Evolutionary conservation across 441 rosid genomes (phyloP).

Genomic region (Breynia disticha): DNA sequence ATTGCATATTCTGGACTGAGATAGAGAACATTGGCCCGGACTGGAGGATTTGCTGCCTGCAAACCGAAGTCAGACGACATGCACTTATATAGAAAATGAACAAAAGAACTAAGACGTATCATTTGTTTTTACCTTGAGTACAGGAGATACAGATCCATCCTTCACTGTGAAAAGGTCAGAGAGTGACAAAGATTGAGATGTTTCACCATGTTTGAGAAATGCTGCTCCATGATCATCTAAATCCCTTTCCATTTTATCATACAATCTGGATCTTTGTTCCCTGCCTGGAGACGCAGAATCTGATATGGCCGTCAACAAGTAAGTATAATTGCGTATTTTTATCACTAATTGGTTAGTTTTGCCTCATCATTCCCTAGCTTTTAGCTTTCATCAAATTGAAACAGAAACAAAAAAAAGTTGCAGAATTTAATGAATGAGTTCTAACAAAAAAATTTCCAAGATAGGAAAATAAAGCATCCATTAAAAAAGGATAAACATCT

Average conservation of each 20-base stretch:
- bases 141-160: constrained; percentile 57
- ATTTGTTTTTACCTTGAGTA: constrained; percentile 44
- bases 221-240: constrained; percentile 59
- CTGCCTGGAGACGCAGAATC: constrained; percentile 30
- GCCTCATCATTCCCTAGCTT: background rate
- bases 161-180: constrained; percentile 65
- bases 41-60: constrained; percentile 85
- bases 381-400: background rate
- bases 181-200: constrained; percentile 77
- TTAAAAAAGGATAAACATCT: too few relatives aligned
- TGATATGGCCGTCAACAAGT: constrained; percentile 20
- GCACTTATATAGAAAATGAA: constrained; percentile 2
- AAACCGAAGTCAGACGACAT: constrained; percentile 12
- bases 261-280: constrained; percentile 49
- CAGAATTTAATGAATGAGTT: background rate
- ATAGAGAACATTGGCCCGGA: constrained; percentile 79
- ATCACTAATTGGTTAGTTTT: background rate
- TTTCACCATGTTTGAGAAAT: constrained; percentile 77
- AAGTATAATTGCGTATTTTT: constrained; percentile 4
- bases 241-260: constrained; percentile 73
- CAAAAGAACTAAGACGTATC: constrained; percentile 1
- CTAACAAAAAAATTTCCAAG: background rate
- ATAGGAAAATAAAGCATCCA: background rate
- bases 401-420: too few relatives aligned
- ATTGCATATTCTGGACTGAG: constrained; percentile 54